phyloP scores from a whole-genome alignment of 208 protist species.

The Trichomonas vaginalis region DNA sequence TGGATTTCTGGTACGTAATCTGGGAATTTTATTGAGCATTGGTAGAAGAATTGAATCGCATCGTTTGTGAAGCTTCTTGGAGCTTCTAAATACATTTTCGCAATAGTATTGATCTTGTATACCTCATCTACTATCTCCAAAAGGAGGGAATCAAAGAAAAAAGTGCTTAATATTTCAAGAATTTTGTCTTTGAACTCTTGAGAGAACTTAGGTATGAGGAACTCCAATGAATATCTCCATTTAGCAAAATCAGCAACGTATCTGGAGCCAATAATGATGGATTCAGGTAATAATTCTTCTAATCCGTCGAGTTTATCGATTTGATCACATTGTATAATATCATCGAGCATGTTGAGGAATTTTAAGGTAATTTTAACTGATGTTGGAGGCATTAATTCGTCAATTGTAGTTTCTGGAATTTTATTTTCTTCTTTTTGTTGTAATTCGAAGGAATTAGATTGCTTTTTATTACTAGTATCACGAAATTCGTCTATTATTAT shows the following conservation, averaged over 20 bases:
- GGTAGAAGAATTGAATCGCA: not conserved
- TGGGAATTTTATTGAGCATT: not conserved
- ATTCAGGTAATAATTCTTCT: not conserved
- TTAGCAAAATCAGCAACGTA: not conserved
- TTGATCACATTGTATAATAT: not conserved
- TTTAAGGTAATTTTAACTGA: not conserved
- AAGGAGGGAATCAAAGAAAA: not conserved
- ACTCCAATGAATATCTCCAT: not conserved
- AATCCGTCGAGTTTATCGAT: not conserved
- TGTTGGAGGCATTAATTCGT: not conserved
- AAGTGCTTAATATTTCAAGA: not conserved
- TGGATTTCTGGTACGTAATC: not conserved
- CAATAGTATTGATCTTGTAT: not conserved
- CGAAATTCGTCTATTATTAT: not conserved
- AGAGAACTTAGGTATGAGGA: not conserved
- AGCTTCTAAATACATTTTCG: not conserved
- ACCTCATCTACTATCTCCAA: not conserved
- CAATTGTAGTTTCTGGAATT: not conserved
- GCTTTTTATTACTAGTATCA: not conserved
- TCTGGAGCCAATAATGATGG: not conserved
- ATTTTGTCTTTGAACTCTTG: not conserved
- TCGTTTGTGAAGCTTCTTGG: not conserved
- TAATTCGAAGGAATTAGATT: not conserved
- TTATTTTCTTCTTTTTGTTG: not conserved
- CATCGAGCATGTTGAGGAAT: not conserved